phyloP scores from a whole-genome alignment of 2,329 filamentous ascomycete genomes.

The Camillea tinctor region DNA sequence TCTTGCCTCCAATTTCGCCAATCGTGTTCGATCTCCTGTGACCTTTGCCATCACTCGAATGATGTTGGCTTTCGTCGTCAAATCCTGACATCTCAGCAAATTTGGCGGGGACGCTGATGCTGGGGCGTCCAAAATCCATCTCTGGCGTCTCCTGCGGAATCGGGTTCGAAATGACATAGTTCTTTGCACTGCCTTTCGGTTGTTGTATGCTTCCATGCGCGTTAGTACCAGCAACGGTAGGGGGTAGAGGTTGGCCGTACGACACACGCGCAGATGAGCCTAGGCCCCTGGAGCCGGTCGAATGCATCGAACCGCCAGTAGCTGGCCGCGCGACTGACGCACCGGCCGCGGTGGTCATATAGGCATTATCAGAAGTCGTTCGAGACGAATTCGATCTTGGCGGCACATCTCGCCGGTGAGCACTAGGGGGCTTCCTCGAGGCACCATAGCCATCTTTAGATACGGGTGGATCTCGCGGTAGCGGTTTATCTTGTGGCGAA shows the following conservation, averaged over 20 bases:
- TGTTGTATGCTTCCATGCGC: constrained; percentile 88
- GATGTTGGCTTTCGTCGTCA: constrained; percentile 52
- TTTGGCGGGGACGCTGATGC: constrained; percentile 59
- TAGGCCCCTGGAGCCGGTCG: constrained; percentile 63
- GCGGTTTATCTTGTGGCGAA: constrained; percentile 53
- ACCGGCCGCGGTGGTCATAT: constrained; percentile 48
- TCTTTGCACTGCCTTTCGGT: constrained; percentile 61
- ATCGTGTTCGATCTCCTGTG: constrained; percentile 75
- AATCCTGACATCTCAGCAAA: constrained; percentile 59
- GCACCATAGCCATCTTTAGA: constrained; percentile 41
- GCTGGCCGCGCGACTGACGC: constrained; percentile 60
- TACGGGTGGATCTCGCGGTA: constrained; percentile 57
- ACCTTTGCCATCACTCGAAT: constrained; percentile 43
- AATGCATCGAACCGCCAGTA: constrained; percentile 79
- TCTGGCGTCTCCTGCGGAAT: constrained; percentile 55
- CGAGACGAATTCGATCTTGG: constrained; percentile 50
- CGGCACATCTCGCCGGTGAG: constrained; percentile 47
- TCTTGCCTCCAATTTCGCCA: constrained; percentile 77
- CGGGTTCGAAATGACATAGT: constrained; percentile 70
- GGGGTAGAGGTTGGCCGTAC: constrained; percentile 85
- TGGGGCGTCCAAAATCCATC: constrained; percentile 55
- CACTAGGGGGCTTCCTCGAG: constrained; percentile 44
- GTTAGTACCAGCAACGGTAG: constrained; percentile 84
- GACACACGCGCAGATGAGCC: constrained; percentile 57
- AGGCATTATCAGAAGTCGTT: constrained; percentile 52